Percentiles rank a stretch among this genome's conserved stretches.
phyloP scores from a whole-genome alignment of 2,329 filamentous ascomycete species.

The Leptographium flavum region DNA sequence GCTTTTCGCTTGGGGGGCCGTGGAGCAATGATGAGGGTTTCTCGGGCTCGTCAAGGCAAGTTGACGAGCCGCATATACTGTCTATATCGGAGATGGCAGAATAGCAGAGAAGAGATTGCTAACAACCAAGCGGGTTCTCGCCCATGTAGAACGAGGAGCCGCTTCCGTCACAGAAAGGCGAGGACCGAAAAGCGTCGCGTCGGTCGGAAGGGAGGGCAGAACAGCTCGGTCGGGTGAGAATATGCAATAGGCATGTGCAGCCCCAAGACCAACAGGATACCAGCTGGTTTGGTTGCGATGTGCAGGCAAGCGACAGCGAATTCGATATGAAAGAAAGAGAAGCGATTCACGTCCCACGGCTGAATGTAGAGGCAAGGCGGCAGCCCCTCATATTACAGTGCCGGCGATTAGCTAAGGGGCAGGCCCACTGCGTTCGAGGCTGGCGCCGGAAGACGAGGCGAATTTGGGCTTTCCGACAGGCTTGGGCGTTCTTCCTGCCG shows the following conservation, averaged over 20 bases:
- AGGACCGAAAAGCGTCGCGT: too few species aligned
- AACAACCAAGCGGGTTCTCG: neutral
- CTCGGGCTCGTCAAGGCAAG: conserved; percentile 11
- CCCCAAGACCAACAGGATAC: too few species aligned
- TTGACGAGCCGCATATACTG: conserved; percentile 10
- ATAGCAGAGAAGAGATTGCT: neutral
- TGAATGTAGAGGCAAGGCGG: neutral
- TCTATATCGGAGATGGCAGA: neutral
- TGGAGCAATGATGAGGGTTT: conserved; percentile 39
- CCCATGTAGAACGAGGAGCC: neutral
- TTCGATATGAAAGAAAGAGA: neutral
- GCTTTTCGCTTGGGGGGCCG: conserved; percentile 47
- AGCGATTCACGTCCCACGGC: neutral
- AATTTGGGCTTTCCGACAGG: neutral
- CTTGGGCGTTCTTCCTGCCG: neutral
- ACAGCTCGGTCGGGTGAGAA: neutral
- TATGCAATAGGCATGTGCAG: too few species aligned
- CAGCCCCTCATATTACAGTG: neutral
- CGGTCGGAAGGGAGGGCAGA: neutral
- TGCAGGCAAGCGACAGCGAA: neutral
- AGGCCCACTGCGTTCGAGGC: neutral
- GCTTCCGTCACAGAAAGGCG: too few species aligned
- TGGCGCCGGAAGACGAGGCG: neutral
- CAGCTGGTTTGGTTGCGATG: neutral
- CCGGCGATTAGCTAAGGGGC: neutral